These are phyloP conservation scores for Clarireedia paspali DNA, from an alignment of 2,329 filamentous ascomycete species.

Conservation along the genomic window DNA sequence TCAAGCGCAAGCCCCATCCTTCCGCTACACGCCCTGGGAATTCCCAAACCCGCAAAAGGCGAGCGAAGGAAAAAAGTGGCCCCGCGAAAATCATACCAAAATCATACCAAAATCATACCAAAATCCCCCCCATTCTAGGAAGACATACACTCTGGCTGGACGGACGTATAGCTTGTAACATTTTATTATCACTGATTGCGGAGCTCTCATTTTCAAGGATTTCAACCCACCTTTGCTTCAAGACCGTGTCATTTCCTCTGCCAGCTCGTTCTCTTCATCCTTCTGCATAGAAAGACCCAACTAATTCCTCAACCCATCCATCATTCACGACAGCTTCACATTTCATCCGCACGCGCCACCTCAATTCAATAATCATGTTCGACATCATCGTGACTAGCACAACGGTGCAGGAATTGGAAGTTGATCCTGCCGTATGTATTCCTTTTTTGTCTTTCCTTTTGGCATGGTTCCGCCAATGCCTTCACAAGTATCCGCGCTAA, in stretches of 20 bases:
- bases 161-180: too few relatives aligned
- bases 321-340: not conserved
- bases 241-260: not conserved
- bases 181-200: too few relatives aligned
- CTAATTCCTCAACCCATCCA: not conserved
- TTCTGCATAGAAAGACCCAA: not conserved
- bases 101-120: not conserved
- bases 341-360: not conserved
- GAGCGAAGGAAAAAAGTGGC: not conserved
- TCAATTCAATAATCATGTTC: not conserved
- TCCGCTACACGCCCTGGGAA: not conserved
- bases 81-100: not conserved
- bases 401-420: conserved; percentile 4
- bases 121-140: too few relatives aligned
- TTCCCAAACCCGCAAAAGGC: not conserved
- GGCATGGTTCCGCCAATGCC: too few relatives aligned
- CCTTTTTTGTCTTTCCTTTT: not conserved
- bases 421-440: not conserved
- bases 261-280: not conserved
- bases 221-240: not conserved
- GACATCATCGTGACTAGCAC: conserved; percentile 5
- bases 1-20: too few relatives aligned
- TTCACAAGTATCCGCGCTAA: too few relatives aligned
- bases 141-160: too few relatives aligned
- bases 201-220: too few relatives aligned